Conservation (phyloP, 805 yeast species). For the Monosporozyma aerobia region DNA sequence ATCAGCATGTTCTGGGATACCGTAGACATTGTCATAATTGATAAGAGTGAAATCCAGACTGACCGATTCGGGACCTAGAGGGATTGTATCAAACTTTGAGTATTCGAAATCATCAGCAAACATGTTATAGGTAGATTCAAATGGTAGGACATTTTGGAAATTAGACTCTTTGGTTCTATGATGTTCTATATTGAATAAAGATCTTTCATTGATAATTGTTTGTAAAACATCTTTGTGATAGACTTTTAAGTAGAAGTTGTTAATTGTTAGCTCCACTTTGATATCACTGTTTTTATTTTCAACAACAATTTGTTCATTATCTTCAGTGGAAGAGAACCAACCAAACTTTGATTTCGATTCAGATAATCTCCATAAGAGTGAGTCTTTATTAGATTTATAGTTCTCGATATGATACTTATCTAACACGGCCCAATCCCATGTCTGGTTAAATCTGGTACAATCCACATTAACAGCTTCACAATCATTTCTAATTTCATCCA, state of each 20-base stretch:
- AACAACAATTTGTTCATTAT: conserved; percentile 4
- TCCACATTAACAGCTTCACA: conserved; percentile 23
- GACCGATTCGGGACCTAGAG: conserved; percentile 84
- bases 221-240: conserved; percentile 37
- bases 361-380: background rate
- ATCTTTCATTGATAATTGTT: conserved; percentile 56
- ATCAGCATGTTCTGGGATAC: conserved; percentile 97
- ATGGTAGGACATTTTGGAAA: conserved; percentile 37
- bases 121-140: conserved; percentile 56
- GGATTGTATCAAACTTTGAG: conserved; percentile 52
- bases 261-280: conserved; percentile 34
- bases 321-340: background rate
- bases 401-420: background rate
- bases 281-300: conserved; percentile 15
- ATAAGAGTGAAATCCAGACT: conserved; percentile 66
- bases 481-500: conserved; percentile 51
- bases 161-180: conserved; percentile 43
- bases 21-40: conserved; percentile 60
- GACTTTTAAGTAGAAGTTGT: conserved; percentile 35
- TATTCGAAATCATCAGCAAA: conserved; percentile 68
- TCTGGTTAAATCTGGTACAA: conserved; percentile 48
- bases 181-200: conserved; percentile 78
- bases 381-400: background rate
- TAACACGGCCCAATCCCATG: conserved; percentile 50
- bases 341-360: background rate